Percentiles rank a stretch among this genome's conserved stretches.
Evolutionary conservation across 768 basidiomycete genomes (phyloP).

Genomic region (Pleurotus salmoneostramineus): DNA sequence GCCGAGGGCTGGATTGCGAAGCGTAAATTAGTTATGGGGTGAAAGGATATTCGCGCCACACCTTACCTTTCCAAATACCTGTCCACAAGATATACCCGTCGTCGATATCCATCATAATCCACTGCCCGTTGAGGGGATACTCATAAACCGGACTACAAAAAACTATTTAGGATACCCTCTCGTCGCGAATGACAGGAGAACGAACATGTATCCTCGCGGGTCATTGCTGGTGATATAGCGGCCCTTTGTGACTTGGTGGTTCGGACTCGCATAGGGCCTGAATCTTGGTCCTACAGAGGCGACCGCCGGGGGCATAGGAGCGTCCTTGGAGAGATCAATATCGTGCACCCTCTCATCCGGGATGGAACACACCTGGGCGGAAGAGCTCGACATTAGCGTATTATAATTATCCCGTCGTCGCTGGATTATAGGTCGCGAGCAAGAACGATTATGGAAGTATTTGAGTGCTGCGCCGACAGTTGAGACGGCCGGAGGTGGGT

Average conservation of each 20-base stretch:
- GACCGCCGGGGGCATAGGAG: conserved; percentile 33
- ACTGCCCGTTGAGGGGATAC: conserved; percentile 84
- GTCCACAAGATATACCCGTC: conserved; percentile 93
- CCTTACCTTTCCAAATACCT: conserved; percentile 87
- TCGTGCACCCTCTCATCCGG: not conserved
- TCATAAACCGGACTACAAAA: conserved; percentile 73
- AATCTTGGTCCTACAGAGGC: conserved; percentile 39
- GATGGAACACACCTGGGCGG: conserved; percentile 11
- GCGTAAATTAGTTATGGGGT: conserved; percentile 5
- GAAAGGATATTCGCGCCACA: not conserved
- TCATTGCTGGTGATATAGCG: conserved; percentile 90
- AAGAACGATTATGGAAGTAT: not conserved
- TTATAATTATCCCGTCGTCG: not conserved
- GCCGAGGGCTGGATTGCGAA: conserved; percentile 55
- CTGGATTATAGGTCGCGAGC: not conserved
- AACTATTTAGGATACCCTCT: not conserved
- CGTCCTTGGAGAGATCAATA: conserved; percentile 26
- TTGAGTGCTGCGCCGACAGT: not conserved
- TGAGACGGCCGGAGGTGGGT: not conserved
- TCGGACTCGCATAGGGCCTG: conserved; percentile 70
- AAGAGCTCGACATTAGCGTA: conserved; percentile 15
- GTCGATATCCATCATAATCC: conserved; percentile 96
- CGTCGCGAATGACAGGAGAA: conserved; percentile 13
- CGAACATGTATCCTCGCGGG: conserved; percentile 84
- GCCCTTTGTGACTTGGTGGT: conserved; percentile 80